Conservation (phyloP, 2,329 filamentous ascomycete species). For the Reticulascus tulasneorum region DNA sequence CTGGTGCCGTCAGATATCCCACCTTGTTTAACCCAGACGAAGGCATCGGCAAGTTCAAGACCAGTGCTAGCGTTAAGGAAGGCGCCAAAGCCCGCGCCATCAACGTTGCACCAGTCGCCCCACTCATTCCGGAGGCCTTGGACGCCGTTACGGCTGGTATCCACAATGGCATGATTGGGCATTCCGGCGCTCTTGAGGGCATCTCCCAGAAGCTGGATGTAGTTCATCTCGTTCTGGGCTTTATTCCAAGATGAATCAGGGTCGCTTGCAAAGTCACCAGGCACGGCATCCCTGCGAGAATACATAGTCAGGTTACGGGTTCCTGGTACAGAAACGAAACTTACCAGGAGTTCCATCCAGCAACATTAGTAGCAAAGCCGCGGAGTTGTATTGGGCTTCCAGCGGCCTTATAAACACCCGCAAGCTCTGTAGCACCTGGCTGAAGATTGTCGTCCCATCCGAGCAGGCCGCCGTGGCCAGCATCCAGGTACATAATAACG, state of each 20-base stretch:
- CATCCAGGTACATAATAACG: conserved; percentile 61
- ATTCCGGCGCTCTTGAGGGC: conserved; percentile 33
- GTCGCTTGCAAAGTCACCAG: conserved; percentile 37
- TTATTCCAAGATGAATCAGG: conserved; percentile 36
- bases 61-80: conserved; percentile 55
- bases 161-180: conserved; percentile 38
- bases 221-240: conserved; percentile 39
- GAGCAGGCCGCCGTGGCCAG: conserved; percentile 61
- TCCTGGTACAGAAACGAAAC: not conserved
- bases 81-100: conserved; percentile 56
- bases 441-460: conserved; percentile 57
- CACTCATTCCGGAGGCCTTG: conserved; percentile 38
- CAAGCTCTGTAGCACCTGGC: conserved; percentile 32
- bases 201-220: conserved; percentile 35
- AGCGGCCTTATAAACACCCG: conserved; percentile 32
- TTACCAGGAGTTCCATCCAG: conserved; percentile 35
- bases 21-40: conserved; percentile 66
- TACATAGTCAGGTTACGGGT: not conserved
- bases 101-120: conserved; percentile 59
- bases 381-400: conserved; percentile 33
- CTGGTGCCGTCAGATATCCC: conserved; percentile 44
- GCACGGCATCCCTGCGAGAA: conserved; percentile 21
- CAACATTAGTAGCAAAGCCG: conserved; percentile 34
- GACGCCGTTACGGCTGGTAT: conserved; percentile 37
- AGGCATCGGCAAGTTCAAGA: conserved; percentile 53